A percentile compares a stretch with the other conserved stretches of the same genome.
Evolutionary conservation across 2,329 filamentous ascomycete species (phyloP).

Genomic region (Aspergillus vadensis): DNA sequence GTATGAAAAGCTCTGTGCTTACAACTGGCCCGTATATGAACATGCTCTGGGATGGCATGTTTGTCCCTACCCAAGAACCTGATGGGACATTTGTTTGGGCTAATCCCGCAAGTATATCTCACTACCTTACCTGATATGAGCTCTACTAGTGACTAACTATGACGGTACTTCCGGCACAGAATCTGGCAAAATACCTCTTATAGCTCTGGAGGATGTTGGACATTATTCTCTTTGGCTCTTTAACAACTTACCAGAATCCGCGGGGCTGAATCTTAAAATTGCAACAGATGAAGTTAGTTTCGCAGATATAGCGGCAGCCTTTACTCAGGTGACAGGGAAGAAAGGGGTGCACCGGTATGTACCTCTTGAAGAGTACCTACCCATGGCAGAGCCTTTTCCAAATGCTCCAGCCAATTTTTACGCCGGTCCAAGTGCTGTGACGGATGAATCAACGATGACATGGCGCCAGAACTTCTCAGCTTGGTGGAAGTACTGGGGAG

Average conservation of each 20-base stretch:
- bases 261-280: constrained; percentile 22
- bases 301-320: not conserved
- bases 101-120: no score
- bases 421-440: not conserved
- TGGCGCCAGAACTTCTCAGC: constrained; percentile 2
- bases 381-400: not conserved
- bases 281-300: constrained; percentile 13
- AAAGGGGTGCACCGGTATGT: not conserved
- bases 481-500: constrained; percentile 6
- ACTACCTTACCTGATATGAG: no score
- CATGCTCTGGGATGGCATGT: constrained; percentile 32
- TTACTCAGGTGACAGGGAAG: not conserved
- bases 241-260: constrained; percentile 13
- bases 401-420: not conserved
- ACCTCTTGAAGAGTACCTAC: not conserved
- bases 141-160: no score
- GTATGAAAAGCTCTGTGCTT: constrained; percentile 33
- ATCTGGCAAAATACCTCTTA: no score
- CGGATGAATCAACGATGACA: not conserved
- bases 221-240: constrained; percentile 24
- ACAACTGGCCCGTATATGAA: constrained; percentile 53
- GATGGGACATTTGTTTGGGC: no score
- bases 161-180: no score
- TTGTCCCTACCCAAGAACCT: no score
- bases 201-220: constrained; percentile 21